phyloP scores from a whole-genome alignment of 257 asterid genomes.

The Solanum bukasovii region DNA sequence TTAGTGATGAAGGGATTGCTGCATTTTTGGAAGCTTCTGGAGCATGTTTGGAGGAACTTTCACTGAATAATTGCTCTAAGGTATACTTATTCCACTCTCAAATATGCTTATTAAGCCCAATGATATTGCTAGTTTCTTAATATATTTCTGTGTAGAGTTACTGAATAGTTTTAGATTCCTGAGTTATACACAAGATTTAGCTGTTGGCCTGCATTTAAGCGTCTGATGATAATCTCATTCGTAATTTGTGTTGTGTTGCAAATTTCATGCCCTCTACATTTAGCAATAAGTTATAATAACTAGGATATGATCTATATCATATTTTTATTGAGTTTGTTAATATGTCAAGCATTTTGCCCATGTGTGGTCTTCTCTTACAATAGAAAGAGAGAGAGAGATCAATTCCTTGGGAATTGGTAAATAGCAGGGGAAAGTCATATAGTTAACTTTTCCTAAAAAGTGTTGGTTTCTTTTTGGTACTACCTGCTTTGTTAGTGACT shows the following conservation, averaged over 20 bases:
- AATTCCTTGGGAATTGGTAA: not conserved
- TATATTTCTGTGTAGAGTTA: not conserved
- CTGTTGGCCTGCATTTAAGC: not conserved
- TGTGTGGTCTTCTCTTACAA: not conserved
- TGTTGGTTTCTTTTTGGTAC: not conserved
- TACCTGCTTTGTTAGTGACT: not conserved
- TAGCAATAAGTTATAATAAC: not conserved
- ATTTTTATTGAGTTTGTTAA: not conserved
- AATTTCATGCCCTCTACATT: not conserved
- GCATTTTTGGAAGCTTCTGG: conserved; percentile 81
- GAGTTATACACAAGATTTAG: not conserved
- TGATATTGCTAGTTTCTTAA: not conserved
- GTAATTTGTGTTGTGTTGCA: not conserved
- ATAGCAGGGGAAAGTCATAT: not conserved
- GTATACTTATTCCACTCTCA: conserved; percentile 20
- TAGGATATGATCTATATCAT: not conserved
- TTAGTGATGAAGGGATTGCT: conserved; percentile 76
- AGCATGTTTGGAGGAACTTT: conserved; percentile 49
- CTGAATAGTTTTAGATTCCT: not conserved
- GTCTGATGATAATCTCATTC: not conserved
- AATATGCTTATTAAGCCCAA: not conserved
- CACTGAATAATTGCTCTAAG: conserved; percentile 45
- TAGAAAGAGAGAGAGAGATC: not conserved
- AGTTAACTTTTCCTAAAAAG: not conserved
- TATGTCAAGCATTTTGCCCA: not conserved